Conservation (phyloP, 2,329 filamentous ascomycete species). For the Colletotrichum gloeosporioides region DNA sequence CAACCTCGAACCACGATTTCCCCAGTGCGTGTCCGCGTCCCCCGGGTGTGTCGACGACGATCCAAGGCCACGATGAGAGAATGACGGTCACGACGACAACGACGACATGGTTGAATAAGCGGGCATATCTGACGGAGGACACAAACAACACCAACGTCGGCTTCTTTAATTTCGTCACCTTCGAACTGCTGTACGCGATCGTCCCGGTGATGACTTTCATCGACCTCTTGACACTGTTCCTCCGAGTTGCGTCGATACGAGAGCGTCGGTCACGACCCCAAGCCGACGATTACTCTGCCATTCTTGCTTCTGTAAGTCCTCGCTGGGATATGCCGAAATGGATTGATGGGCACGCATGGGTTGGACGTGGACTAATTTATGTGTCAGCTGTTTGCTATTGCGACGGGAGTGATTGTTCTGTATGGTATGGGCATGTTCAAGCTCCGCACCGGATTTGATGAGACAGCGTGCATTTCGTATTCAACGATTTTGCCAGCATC, state of each 20-base stretch:
- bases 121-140: neutral
- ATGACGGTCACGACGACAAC: neutral
- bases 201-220: neutral
- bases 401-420: neutral
- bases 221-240: neutral
- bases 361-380: neutral
- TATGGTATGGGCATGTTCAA: neutral
- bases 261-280: neutral
- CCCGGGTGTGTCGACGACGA: neutral
- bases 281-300: neutral
- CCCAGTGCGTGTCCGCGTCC: neutral
- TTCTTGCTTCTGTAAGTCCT: neutral
- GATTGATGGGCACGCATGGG: accelerated
- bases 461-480: neutral
- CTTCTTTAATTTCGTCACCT: constrained; percentile 9
- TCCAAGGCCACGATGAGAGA: neutral
- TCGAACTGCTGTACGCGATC: neutral
- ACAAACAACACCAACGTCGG: neutral
- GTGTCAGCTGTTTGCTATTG: neutral
- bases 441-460: neutral
- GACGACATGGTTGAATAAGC: neutral
- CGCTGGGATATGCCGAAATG: neutral
- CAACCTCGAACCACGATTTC: neutral
- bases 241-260: neutral
- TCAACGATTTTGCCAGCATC: neutral